Evolutionary conservation across 306 rosid genomes (phyloP).

Genomic region (Vigna radiata): DNA sequence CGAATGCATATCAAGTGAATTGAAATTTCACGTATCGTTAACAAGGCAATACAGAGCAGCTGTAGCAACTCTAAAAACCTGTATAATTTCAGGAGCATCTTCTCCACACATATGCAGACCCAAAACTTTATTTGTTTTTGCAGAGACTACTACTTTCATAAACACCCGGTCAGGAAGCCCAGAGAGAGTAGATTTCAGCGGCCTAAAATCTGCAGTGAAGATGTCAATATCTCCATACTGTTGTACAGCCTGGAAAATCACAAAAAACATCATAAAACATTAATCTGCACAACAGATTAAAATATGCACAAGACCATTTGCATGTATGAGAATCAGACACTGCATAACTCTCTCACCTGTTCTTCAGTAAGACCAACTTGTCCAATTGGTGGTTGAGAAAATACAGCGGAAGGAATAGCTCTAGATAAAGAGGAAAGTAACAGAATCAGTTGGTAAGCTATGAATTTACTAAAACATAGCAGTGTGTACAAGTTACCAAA

Average conservation of each 20-base stretch:
- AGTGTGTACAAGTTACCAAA: background rate
- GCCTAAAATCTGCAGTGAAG: slow-evolving; percentile 85
- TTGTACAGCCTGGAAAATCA: slow-evolving; percentile 71
- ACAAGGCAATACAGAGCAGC: slow-evolving; percentile 26
- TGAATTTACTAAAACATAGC: slow-evolving; percentile 6
- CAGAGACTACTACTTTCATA: slow-evolving; percentile 89
- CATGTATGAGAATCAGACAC: slow-evolving; percentile 29
- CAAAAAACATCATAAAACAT: slow-evolving; percentile 21
- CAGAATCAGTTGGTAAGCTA: slow-evolving; percentile 37
- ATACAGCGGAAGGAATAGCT: slow-evolving; percentile 93
- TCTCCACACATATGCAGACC: slow-evolving; percentile 97
- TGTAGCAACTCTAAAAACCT: slow-evolving; percentile 62
- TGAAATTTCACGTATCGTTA: slow-evolving; percentile 32
- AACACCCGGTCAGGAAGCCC: slow-evolving; percentile 91
- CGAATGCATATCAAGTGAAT: slow-evolving; percentile 37
- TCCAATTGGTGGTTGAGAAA: slow-evolving; percentile 97
- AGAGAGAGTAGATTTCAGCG: slow-evolving; percentile 92
- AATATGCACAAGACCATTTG: slow-evolving; percentile 26
- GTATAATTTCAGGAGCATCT: slow-evolving; percentile 89
- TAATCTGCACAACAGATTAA: slow-evolving; percentile 33
- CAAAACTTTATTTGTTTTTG: slow-evolving; percentile 74
- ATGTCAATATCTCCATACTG: slow-evolving; percentile 85
- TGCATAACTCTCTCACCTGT: slow-evolving; percentile 59
- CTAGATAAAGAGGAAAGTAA: slow-evolving; percentile 52
- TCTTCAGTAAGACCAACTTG: slow-evolving; percentile 95